Evolutionary conservation across 805 yeast species (phyloP), one percentile per base, ranked within the genome.

Genomic region (Ogataea saltuana): DNA sequence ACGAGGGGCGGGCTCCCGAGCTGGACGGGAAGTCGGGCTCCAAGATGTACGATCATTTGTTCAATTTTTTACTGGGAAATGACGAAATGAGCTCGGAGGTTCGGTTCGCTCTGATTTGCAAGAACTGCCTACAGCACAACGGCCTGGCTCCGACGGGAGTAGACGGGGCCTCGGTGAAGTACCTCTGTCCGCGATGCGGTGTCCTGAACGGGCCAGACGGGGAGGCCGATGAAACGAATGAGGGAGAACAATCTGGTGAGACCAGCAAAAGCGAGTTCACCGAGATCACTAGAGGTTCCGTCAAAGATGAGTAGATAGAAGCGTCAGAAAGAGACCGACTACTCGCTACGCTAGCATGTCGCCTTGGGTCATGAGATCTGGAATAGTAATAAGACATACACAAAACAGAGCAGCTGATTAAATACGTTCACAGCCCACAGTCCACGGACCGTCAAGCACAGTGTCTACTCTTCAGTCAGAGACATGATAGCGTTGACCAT

Each of bases 401-500:
- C 19, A 36, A 36, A 19, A 36, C 32, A 26, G 39, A n/a, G n/a
- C n/a, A n/a, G n/a, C n/a, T n/a, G n/a, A n/a, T n/a, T n/a, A n/a
- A n/a, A n/a, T n/a, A n/a, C n/a, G n/a, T n/a, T n/a, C n/a, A n/a
- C n/a, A n/a, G n/a, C n/a, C n/a, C n/a, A n/a, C n/a, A n/a, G n/a
- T n/a, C n/a, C n/a, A n/a, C n/a, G n/a, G n/a, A n/a, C n/a, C n/a
- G n/a, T n/a, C n/a, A n/a, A n/a, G n/a, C n/a, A n/a, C n/a, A n/a
- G n/a, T n/a, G n/a, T n/a, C n/a, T n/a, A n/a, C 41, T 59, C 55
- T 36, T 54, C 49, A 40, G 68, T 58, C 42, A 85, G 75, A 54
- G 85, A 81, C 96, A 91, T 88, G 69, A 91, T 88, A 58, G 98
- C 91, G 68, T 90, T 89, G 66, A 93, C 97, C 72, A 93, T 83